Conservation (phyloP, 768 basidiomycete genomes). For the Chlorophyllum brunneum region DNA sequence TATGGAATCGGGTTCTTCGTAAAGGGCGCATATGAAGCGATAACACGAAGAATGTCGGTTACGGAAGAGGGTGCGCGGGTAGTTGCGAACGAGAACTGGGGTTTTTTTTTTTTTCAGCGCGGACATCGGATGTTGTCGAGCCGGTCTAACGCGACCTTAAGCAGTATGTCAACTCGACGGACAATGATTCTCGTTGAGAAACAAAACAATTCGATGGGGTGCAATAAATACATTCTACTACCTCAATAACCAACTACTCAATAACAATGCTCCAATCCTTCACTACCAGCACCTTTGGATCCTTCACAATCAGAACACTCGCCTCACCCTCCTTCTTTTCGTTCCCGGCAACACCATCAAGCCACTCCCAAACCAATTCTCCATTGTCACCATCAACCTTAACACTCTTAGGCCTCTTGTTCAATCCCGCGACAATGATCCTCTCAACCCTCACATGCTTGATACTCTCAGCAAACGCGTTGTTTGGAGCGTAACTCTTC, state of each 20-base stretch:
- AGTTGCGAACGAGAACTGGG: too few relatives aligned
- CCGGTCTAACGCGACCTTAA: too few relatives aligned
- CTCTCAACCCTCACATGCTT: slow-evolving; percentile 75
- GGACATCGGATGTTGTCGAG: too few relatives aligned
- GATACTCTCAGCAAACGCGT: slow-evolving; percentile 67
- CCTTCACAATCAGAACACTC: slow-evolving; percentile 71
- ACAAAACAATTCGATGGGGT: not conserved
- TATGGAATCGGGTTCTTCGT: too few relatives aligned
- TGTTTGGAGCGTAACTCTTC: slow-evolving; percentile 45
- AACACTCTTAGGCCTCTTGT: slow-evolving; percentile 57
- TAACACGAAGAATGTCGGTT: too few relatives aligned
- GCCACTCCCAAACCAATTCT: slow-evolving; percentile 68
- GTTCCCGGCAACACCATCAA: slow-evolving; percentile 49
- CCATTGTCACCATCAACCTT: slow-evolving; percentile 38
- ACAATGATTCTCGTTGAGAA: too few relatives aligned
- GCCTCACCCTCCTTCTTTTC: slow-evolving; percentile 62
- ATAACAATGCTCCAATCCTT: slow-evolving; percentile 63
- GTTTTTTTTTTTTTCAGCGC: too few relatives aligned
- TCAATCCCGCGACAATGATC: slow-evolving; percentile 74
- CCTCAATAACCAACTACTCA: slow-evolving; percentile 15
- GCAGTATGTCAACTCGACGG: too few relatives aligned
- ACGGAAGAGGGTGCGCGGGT: too few relatives aligned
- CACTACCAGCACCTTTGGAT: slow-evolving; percentile 56
- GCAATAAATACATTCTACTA: not conserved
- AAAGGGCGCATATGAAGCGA: too few relatives aligned